A percentile compares a stretch with the other conserved stretches of the same genome.
phyloP scores from a whole-genome alignment of 768 basidiomycete species.

The Leucosporidium yakuticum region DNA sequence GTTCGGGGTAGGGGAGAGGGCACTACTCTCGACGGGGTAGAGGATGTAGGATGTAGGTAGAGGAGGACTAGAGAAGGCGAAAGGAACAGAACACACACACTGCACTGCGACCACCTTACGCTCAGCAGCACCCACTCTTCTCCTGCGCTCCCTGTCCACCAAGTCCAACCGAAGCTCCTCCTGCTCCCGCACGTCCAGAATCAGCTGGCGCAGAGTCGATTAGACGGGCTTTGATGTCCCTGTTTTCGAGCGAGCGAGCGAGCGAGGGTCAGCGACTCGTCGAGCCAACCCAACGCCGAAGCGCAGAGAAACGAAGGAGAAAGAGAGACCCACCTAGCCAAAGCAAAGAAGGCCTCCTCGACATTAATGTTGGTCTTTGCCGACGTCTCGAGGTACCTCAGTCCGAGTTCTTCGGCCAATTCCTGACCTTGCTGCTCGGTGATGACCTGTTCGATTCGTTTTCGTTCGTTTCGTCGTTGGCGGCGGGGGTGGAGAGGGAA shows the following conservation, averaged over 20 bases:
- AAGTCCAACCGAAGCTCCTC: no score
- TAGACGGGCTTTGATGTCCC: slow-evolving; percentile 94
- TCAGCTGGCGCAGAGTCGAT: slow-evolving; percentile 66
- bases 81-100: no score
- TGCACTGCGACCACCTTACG: no score
- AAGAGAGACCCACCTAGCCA: slow-evolving; percentile 70
- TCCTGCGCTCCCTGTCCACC: no score
- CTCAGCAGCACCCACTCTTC: no score
- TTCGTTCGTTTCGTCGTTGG: not conserved
- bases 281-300: no score
- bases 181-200: not conserved
- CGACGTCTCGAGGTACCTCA: slow-evolving; percentile 95
- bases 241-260: slow-evolving; percentile 39
- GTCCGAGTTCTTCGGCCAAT: slow-evolving; percentile 86
- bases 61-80: no score
- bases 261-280: not conserved
- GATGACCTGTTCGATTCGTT: slow-evolving; percentile 53
- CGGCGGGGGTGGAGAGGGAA: not conserved
- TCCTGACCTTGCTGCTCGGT: slow-evolving; percentile 86
- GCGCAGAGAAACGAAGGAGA: not conserved
- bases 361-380: slow-evolving; percentile 97
- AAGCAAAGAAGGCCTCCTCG: slow-evolving; percentile 95
- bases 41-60: no score
- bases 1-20: no score
- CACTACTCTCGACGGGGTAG: no score